These are phyloP conservation scores for Diaporthe nobilis DNA, from an alignment of 2,329 filamentous ascomycete genomes.

Conservation along the genomic window DNA sequence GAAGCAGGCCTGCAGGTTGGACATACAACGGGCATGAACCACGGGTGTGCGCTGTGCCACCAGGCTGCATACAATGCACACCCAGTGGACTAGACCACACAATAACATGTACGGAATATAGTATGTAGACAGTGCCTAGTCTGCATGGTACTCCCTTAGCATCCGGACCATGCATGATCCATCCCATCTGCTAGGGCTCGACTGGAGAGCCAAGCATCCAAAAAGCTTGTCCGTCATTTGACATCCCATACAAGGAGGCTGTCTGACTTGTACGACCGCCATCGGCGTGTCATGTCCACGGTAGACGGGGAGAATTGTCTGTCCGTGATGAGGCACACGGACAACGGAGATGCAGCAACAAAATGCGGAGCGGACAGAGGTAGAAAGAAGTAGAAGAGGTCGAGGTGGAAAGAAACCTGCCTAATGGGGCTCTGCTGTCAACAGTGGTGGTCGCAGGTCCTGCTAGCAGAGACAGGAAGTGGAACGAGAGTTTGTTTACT, in stretches of 20 bases:
- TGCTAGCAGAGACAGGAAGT: constrained; percentile 1
- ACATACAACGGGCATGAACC: constrained; percentile 4
- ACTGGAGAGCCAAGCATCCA: constrained; percentile 20
- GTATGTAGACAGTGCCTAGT: neutral
- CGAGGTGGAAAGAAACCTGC: neutral
- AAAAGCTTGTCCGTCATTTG: constrained; percentile 29
- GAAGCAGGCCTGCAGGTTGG: neutral
- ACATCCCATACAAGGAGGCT: neutral
- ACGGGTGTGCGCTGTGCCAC: constrained; percentile 5
- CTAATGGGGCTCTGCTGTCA: neutral
- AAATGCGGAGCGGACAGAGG: neutral
- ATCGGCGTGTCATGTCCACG: constrained; percentile 23
- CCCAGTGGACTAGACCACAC: neutral
- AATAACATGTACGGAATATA: neutral
- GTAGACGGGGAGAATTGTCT: neutral
- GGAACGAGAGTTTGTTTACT: constrained; percentile 19
- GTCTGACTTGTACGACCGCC: neutral
- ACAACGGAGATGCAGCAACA: neutral
- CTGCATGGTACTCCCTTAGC: neutral
- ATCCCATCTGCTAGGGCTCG: constrained; percentile 28
- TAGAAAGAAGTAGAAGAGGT: neutral
- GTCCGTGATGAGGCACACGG: constrained; percentile 1
- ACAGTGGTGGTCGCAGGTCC: neutral
- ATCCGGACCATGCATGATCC: constrained; percentile 4
- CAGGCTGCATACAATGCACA: constrained; percentile 8